phyloP scores from a whole-genome alignment of 331 rosid species.

The Quercus lobata region DNA sequence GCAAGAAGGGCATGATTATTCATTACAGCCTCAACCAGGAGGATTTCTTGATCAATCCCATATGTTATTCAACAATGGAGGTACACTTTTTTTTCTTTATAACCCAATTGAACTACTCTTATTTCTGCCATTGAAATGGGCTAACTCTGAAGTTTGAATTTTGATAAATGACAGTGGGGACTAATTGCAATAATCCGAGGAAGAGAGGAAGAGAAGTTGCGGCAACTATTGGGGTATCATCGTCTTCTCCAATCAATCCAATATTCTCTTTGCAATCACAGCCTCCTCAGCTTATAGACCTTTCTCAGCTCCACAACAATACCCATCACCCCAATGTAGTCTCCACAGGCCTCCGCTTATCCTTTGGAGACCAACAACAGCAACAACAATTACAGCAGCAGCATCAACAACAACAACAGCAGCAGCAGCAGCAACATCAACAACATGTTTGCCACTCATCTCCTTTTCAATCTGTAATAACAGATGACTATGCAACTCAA shows the following conservation, averaged over 20 bases:
- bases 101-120: not conserved
- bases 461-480: slow-evolving; percentile 39
- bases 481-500: slow-evolving; percentile 50
- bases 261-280: slow-evolving; percentile 50
- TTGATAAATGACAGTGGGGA: slow-evolving; percentile 22
- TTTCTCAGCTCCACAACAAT: slow-evolving; percentile 69
- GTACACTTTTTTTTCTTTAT: slow-evolving; percentile 16
- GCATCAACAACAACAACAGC: slow-evolving; percentile 16
- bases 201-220: slow-evolving; percentile 83
- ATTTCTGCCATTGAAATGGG: not conserved
- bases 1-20: slow-evolving; percentile 68
- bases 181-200: slow-evolving; percentile 32
- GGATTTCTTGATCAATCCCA: slow-evolving; percentile 68
- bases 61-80: slow-evolving; percentile 67
- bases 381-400: slow-evolving; percentile 46
- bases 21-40: slow-evolving; percentile 59
- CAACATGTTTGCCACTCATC: slow-evolving; percentile 29
- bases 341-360: slow-evolving; percentile 81
- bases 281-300: slow-evolving; percentile 67
- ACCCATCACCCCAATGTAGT: slow-evolving; percentile 61
- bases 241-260: slow-evolving; percentile 45
- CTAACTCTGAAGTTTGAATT: not conserved
- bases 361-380: slow-evolving; percentile 62
- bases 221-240: slow-evolving; percentile 8
- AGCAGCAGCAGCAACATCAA: slow-evolving; percentile 19